Percentiles rank a stretch among this genome's conserved stretches.
Evolutionary conservation across 2,329 filamentous ascomycete species (phyloP).

Genomic region (Sarocladium strictum): DNA sequence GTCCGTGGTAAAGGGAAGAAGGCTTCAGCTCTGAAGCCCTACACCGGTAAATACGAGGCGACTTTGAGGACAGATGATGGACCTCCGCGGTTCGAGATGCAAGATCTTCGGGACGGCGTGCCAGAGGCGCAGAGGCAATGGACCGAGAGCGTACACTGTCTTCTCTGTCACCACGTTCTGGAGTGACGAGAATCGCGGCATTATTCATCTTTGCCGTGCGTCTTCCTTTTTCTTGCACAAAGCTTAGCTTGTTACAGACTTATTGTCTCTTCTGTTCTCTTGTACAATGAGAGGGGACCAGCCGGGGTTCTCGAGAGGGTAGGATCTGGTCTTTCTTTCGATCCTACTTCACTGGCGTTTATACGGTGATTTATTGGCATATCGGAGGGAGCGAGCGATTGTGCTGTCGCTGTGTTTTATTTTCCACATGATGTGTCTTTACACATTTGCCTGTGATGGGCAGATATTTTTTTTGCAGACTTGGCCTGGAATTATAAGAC

Average conservation of each 20-base stretch:
- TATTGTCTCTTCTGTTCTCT: neutral
- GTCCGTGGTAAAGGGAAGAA: slow-evolving; percentile 18
- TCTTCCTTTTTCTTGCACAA: neutral
- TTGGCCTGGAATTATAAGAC: too few relatives aligned
- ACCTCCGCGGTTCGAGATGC: slow-evolving; percentile 45
- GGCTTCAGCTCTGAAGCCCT: slow-evolving; percentile 33
- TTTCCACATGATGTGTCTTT: neutral
- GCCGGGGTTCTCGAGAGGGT: neutral
- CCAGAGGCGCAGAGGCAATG: slow-evolving; percentile 45
- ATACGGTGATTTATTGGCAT: neutral
- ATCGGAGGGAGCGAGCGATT: neutral
- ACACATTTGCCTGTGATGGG: neutral
- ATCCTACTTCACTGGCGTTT: neutral
- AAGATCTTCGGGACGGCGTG: slow-evolving; percentile 42
- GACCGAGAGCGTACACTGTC: slow-evolving; percentile 43
- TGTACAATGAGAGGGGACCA: neutral
- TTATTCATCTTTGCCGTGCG: neutral
- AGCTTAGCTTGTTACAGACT: neutral
- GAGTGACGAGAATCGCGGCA: too few relatives aligned
- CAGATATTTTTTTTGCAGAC: neutral
- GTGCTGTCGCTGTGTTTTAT: neutral
- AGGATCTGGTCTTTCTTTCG: neutral
- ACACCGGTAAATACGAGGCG: slow-evolving; percentile 46
- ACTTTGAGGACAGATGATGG: slow-evolving; percentile 40
- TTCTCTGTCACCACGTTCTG: slow-evolving; percentile 43